Base-by-base conservation (phyloP, 1,139 yeast genomes). In the Sugiyamaella xylanicola region DNA sequence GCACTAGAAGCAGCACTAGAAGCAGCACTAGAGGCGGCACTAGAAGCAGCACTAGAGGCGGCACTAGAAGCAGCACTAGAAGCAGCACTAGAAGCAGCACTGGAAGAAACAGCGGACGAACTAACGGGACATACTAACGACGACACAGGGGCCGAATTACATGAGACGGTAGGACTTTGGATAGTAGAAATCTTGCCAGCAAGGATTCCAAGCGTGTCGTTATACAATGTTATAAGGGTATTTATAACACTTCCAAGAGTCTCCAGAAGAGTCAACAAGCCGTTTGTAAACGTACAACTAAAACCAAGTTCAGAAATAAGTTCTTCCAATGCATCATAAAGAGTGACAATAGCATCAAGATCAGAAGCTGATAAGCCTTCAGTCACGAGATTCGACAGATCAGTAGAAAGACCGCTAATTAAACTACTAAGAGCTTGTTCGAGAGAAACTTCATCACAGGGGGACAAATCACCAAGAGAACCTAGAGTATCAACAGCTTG, bases 401-500 rank as follows among this genome's bases (percentile, higher is more conserved):
- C 47, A 35, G 36, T 15, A 21, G 15, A 9, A 22, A 47, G 51
- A 9, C 52, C 52, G 27, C 40, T 41, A 19, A 48, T 39, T 9
- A 48, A 17, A 29, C 32, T 9, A 11, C 39, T 15, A 32, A 48
- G 45, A 25, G 52, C 52, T 27, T 48, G 37, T 19, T 40, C 45
- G 17, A 48, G 37, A 39, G 46, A 22, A 40, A 27, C 22, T 20
- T 48, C 52, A 20, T 48, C 52, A 29, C 52, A 48, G 17, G 52
- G 52, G 16, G 52, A 40, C 5, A 52, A 48, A 15, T 35, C 51
- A 27, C 41, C 47, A 16, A 52, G 52, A 41, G 42, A 32, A 16
- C 43, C 48, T 29, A 52, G 46, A 32, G 42, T 47, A n/a, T 20
- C 19, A n/a, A 46, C 48, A 32, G 51, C 41, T 25, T 43, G 48